Evolutionary conservation across 2,329 filamentous ascomycete species (phyloP).

Genomic region (Colletotrichum shisoi): DNA sequence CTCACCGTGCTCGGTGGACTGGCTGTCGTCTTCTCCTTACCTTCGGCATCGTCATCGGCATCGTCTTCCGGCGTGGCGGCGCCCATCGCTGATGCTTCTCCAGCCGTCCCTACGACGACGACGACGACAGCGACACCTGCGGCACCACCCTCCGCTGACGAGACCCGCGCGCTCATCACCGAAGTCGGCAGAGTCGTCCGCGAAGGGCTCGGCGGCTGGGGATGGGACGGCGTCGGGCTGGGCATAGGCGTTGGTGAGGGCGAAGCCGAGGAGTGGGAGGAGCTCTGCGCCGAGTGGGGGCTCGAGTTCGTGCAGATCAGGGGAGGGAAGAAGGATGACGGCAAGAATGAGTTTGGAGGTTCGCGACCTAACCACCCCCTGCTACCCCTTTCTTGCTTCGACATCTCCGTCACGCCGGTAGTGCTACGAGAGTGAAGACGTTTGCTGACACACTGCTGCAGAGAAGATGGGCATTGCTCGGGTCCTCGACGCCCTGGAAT

Average conservation of each 20-base stretch:
- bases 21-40: conserved; percentile 62
- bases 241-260: conserved; percentile 63
- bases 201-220: conserved; percentile 66
- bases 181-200: conserved; percentile 64
- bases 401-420: background rate
- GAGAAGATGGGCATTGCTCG: conserved; percentile 68
- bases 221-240: conserved; percentile 70
- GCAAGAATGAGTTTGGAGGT: conserved; percentile 68
- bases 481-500: conserved; percentile 67
- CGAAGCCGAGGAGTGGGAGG: conserved; percentile 66
- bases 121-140: background rate
- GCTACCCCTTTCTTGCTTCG: background rate
- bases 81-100: background rate
- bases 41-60: conserved; percentile 13
- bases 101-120: background rate
- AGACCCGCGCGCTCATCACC: conserved; percentile 55
- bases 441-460: conserved; percentile 45
- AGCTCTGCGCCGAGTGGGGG: conserved; percentile 63
- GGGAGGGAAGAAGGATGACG: conserved; percentile 49
- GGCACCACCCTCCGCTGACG: conserved; percentile 32
- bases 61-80: background rate
- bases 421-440: background rate
- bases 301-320: conserved; percentile 70
- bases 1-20: conserved; percentile 67
- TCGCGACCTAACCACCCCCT: conserved; percentile 41